Evolutionary conservation across 2,329 filamentous ascomycete species (phyloP).

Genomic region (Xylogone sp.): DNA sequence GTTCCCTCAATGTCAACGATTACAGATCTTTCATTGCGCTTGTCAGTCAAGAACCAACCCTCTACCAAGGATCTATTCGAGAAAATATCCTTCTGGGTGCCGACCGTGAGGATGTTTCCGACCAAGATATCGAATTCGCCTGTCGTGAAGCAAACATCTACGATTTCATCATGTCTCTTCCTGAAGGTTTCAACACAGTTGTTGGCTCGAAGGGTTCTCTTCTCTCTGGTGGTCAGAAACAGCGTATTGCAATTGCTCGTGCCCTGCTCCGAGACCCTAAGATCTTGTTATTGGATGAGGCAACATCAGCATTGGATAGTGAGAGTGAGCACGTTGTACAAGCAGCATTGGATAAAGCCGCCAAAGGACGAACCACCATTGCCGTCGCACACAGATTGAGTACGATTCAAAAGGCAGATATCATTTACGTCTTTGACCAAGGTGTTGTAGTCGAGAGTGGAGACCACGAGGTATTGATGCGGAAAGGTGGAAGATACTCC

Average conservation of each 20-base stretch:
- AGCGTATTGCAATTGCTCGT: constrained; percentile 85
- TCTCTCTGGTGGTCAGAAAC: constrained; percentile 88
- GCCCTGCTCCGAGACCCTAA: constrained; percentile 89
- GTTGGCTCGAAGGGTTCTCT: constrained; percentile 85
- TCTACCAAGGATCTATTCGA: constrained; percentile 88
- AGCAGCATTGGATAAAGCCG: constrained; percentile 74
- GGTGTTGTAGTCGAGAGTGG: constrained; percentile 83
- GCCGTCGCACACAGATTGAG: constrained; percentile 89
- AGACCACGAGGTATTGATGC: constrained; percentile 71
- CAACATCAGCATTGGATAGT: constrained; percentile 72
- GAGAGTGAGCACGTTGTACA: constrained; percentile 79
- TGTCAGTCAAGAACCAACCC: constrained; percentile 88
- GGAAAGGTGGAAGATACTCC: constrained; percentile 66
- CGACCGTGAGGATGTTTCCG: constrained; percentile 60
- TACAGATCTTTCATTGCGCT: constrained; percentile 83
- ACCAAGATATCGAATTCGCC: constrained; percentile 70
- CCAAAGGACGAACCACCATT: constrained; percentile 84
- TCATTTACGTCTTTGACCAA: constrained; percentile 95
- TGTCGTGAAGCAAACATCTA: constrained; percentile 91
- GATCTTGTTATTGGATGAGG: constrained; percentile 79
- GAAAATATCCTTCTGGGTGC: constrained; percentile 87
- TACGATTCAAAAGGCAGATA: constrained; percentile 90
- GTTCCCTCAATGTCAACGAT: constrained; percentile 74
- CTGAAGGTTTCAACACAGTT: constrained; percentile 79
- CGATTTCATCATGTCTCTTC: constrained; percentile 83